Conservation (phyloP, 116 monocot genomes). For the Iris pallida region DNA sequence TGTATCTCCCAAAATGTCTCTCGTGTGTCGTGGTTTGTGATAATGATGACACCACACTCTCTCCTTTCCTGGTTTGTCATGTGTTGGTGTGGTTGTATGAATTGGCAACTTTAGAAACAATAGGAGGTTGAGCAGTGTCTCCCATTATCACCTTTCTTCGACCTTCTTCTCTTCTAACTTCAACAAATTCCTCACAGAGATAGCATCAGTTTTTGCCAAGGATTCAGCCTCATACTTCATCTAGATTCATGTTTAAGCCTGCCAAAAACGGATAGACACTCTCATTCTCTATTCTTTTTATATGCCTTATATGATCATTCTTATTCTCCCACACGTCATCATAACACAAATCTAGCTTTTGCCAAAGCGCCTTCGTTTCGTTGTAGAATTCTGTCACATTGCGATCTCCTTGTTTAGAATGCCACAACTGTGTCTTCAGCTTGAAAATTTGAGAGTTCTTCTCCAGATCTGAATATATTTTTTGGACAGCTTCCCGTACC, state of each 20-base stretch:
- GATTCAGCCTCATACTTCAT: not conserved
- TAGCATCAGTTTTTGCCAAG: not conserved
- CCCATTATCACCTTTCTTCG: not conserved
- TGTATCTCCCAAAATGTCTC: not conserved
- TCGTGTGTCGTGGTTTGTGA: not conserved
- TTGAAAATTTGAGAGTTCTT: not conserved
- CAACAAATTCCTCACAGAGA: not conserved
- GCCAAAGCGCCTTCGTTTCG: not conserved
- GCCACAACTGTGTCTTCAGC: not conserved
- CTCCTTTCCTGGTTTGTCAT: not conserved
- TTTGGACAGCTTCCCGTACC: not conserved
- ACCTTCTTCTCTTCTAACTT: not conserved
- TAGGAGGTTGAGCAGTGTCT: not conserved
- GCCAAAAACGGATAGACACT: not conserved
- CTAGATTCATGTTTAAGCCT: not conserved
- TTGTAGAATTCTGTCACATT: not conserved
- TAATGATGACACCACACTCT: not conserved
- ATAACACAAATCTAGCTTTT: not conserved
- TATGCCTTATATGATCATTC: not conserved
- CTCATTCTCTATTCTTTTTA: not conserved
- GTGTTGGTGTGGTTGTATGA: too few species aligned
- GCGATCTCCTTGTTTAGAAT: not conserved
- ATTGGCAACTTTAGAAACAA: not conserved
- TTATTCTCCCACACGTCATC: not conserved
- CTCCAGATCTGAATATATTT: not conserved